phyloP scores from a whole-genome alignment of 352 stramenopile species.

The Globisporangium apiculatum region DNA sequence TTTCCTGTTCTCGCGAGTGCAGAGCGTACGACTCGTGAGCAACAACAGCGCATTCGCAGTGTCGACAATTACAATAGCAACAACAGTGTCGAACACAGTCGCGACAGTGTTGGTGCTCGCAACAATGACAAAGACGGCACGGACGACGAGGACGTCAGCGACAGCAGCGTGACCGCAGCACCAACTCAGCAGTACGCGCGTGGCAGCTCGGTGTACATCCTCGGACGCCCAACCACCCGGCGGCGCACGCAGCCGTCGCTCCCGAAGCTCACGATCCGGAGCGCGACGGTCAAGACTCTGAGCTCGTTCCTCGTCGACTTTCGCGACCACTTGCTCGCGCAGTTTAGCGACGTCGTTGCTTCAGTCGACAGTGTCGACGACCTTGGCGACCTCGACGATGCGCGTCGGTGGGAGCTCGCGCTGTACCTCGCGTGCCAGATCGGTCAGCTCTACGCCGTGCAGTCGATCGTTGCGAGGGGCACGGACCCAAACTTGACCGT shows the following conservation, averaged over 20 bases:
- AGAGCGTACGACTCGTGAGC: too few species aligned
- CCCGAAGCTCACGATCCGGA: conserved; percentile 29
- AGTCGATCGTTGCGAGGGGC: conserved; percentile 33
- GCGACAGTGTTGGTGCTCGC: not conserved
- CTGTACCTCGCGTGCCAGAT: conserved; percentile 45
- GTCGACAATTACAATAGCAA: too few species aligned
- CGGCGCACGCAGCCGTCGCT: conserved; percentile 18
- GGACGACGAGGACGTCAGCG: conserved; percentile 1
- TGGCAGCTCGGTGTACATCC: conserved; percentile 12
- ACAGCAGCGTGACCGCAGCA: conserved; percentile 8
- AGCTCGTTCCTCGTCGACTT: conserved; percentile 40
- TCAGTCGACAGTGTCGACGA: too few species aligned
- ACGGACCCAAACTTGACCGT: conserved; percentile 33
- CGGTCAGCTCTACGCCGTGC: conserved; percentile 35
- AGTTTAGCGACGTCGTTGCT: conserved; percentile 14
- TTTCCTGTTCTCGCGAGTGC: too few species aligned
- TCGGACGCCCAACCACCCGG: not conserved
- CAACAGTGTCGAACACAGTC: not conserved
- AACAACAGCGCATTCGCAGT: not conserved
- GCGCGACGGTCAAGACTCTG: conserved; percentile 25
- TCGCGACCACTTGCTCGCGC: conserved; percentile 32
- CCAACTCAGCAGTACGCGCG: conserved; percentile 2
- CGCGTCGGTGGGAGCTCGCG: conserved; percentile 43
- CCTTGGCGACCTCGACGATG: conserved; percentile 7
- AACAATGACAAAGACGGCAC: conserved; percentile 2